Evolutionary conservation across 768 basidiomycete species (phyloP).

Genomic region (Boletus vinaceobasis): DNA sequence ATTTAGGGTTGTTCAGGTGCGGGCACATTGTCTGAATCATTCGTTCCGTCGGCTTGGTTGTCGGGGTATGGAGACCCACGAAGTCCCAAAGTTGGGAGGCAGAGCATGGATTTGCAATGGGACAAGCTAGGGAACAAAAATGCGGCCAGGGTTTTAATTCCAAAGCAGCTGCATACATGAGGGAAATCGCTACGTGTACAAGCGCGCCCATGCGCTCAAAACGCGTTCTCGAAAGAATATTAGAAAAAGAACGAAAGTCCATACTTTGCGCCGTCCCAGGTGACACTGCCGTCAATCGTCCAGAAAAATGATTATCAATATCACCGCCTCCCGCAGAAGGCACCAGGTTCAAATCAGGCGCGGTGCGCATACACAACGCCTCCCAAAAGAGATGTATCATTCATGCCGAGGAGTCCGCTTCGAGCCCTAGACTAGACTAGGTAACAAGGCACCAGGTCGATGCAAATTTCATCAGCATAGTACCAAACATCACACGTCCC

Average conservation of each 20-base stretch:
- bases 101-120: not conserved
- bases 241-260: not conserved
- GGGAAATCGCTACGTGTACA: not conserved
- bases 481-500: not conserved
- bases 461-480: conserved; percentile 10
- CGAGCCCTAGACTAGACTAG: conserved; percentile 5
- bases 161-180: not conserved
- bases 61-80: not conserved
- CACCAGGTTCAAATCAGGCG: not conserved
- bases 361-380: not conserved
- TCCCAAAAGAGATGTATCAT: not conserved
- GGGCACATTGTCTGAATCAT: not conserved
- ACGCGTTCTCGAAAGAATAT: conserved; percentile 3
- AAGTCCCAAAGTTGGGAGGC: not conserved
- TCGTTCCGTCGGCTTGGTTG: not conserved
- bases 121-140: not conserved
- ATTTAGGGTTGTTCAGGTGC: not conserved
- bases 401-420: not conserved
- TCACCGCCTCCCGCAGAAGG: conserved; percentile 1
- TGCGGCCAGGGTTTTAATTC: not conserved
- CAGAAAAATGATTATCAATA: not conserved
- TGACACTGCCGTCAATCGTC: not conserved
- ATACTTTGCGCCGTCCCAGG: conserved; percentile 18
- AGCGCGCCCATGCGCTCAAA: not conserved
- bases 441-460: conserved; percentile 6